These are phyloP conservation scores for Phtheirospermum japonicum DNA, from an alignment of 257 asterid genomes.

Conservation along the genomic window DNA sequence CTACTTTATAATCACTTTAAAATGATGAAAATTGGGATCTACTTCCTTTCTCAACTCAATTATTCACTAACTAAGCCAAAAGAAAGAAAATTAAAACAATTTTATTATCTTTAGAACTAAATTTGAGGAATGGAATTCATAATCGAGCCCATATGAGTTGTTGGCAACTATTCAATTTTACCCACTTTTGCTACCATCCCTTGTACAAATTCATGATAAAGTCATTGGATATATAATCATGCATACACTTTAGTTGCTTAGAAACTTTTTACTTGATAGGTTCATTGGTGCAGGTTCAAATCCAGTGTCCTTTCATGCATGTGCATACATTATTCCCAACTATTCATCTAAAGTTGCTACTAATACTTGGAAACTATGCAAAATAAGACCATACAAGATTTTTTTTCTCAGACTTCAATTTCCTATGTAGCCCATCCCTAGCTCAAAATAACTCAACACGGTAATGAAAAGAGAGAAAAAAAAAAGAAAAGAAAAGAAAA, in stretches of 20 bases:
- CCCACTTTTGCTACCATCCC: conserved; percentile 40
- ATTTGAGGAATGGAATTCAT: no score
- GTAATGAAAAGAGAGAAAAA: no score
- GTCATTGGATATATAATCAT: conserved; percentile 45
- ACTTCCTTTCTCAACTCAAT: background rate
- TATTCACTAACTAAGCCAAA: no score
- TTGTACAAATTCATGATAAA: conserved; percentile 40
- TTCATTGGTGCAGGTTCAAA: conserved; percentile 34
- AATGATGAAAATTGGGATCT: background rate
- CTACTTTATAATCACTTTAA: background rate
- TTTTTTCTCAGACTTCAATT: background rate
- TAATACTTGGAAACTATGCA: conserved; percentile 1
- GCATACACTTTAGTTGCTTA: conserved; percentile 32
- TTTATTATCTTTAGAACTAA: no score
- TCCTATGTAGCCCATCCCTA: background rate
- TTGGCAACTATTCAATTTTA: conserved; percentile 40
- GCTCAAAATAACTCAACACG: background rate
- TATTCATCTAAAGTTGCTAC: background rate
- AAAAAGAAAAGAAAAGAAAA: no score
- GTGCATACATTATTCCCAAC: no score
- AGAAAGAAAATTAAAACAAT: no score
- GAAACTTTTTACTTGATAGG: conserved; percentile 37
- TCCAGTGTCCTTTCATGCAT: conserved; percentile 29
- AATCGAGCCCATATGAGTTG: conserved; percentile 49
- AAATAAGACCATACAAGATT: background rate